Evolutionary conservation across 148 eudicot species (phyloP).

Genomic region (Rhododendron molle): DNA sequence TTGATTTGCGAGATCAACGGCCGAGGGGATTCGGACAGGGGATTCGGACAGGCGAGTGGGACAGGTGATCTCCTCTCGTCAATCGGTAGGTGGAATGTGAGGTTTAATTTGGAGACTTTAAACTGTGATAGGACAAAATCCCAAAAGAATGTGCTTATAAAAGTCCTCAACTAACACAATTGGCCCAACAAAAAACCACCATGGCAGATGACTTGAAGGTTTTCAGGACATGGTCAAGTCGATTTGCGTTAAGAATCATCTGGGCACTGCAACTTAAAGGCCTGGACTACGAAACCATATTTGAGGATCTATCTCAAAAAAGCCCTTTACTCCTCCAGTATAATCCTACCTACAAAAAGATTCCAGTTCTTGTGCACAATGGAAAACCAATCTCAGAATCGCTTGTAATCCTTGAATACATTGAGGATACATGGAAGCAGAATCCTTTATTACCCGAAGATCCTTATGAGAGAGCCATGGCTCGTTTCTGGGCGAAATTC

Average conservation of each 20-base stretch:
- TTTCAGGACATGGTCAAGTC: constrained; percentile 38
- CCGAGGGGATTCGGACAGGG: too few relatives aligned
- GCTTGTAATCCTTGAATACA: constrained; percentile 36
- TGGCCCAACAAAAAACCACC: not conserved
- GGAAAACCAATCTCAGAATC: constrained; percentile 31
- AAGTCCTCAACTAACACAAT: not conserved
- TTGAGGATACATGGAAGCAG: constrained; percentile 28
- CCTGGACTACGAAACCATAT: constrained; percentile 27
- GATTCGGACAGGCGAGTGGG: too few relatives aligned
- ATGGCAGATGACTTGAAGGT: constrained; percentile 38
- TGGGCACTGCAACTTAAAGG: constrained; percentile 34
- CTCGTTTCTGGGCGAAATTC: constrained; percentile 40
- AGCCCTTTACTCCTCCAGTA: constrained; percentile 25
- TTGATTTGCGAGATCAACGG: too few relatives aligned
- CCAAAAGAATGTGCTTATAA: too few relatives aligned
- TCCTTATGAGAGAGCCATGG: constrained; percentile 32
- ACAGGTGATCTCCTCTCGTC: too few relatives aligned
- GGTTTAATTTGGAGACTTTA: too few relatives aligned
- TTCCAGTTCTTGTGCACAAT: constrained; percentile 34
- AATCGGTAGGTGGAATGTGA: too few relatives aligned
- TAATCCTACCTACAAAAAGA: constrained; percentile 31
- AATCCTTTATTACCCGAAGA: constrained; percentile 28
- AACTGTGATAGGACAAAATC: too few relatives aligned
- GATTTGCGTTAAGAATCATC: constrained; percentile 23
- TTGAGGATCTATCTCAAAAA: constrained; percentile 26